Evolutionary conservation across 371 early-diverging fungal species (phyloP).

Genomic region (Lichtheimia corymbifera): DNA sequence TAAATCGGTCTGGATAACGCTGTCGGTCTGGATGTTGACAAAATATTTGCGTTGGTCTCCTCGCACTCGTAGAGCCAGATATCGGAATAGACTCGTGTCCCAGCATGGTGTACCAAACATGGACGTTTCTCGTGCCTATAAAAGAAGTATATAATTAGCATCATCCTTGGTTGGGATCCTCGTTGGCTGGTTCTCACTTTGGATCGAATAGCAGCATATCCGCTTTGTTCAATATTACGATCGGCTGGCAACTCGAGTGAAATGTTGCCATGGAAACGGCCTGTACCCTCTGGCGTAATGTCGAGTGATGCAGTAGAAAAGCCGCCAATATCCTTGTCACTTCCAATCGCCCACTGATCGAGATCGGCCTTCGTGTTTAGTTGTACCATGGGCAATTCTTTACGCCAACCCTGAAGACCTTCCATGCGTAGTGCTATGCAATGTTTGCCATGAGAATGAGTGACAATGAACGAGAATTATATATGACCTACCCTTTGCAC

Average conservation of each 20-base stretch:
- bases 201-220: slow-evolving; percentile 88
- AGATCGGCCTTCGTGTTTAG: slow-evolving; percentile 61
- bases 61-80: slow-evolving; percentile 77
- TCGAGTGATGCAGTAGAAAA: slow-evolving; percentile 66
- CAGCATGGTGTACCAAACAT: slow-evolving; percentile 81
- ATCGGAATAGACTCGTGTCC: slow-evolving; percentile 86
- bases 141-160: background rate
- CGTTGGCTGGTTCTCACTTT: slow-evolving; percentile 42
- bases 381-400: slow-evolving; percentile 67
- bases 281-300: slow-evolving; percentile 57
- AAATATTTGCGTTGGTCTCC: slow-evolving; percentile 84
- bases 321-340: slow-evolving; percentile 91
- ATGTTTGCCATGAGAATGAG: background rate
- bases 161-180: background rate
- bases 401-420: slow-evolving; percentile 59
- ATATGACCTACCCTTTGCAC: slow-evolving; percentile 41
- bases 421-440: slow-evolving; percentile 41
- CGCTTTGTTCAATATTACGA: slow-evolving; percentile 74
- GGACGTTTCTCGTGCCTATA: slow-evolving; percentile 19
- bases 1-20: slow-evolving; percentile 78
- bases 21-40: slow-evolving; percentile 89
- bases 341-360: slow-evolving; percentile 80
- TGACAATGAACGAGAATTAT: background rate
- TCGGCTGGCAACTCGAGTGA: slow-evolving; percentile 78
- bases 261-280: slow-evolving; percentile 78